These are phyloP conservation scores for Coemansia sp. DNA, from an alignment of 192 early-diverging fungal species.

Conservation along the genomic window DNA sequence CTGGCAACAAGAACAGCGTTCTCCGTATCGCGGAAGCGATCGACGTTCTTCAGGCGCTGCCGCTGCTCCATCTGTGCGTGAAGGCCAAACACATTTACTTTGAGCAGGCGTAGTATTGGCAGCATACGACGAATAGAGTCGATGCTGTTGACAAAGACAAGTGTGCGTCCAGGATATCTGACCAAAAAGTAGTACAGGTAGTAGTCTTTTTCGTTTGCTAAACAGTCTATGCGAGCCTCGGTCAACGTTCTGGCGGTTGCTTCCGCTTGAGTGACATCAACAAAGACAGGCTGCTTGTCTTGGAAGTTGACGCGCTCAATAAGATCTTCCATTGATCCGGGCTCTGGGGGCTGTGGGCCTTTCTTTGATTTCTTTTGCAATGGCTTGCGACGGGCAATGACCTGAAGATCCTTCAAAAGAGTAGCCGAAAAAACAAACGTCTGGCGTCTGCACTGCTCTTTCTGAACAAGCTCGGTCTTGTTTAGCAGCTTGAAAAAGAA, in stretches of 20 bases:
- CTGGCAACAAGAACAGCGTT: conserved; percentile 87
- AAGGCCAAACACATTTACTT: conserved; percentile 73
- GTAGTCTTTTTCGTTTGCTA: conserved; percentile 78
- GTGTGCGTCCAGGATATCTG: conserved; percentile 83
- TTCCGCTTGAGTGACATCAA: conserved; percentile 70
- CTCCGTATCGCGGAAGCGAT: conserved; percentile 73
- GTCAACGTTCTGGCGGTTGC: conserved; percentile 69
- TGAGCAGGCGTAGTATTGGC: conserved; percentile 76
- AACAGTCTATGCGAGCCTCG: conserved; percentile 87
- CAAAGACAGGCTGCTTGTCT: conserved; percentile 68
- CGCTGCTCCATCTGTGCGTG: conserved; percentile 98
- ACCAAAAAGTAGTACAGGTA: conserved; percentile 87
- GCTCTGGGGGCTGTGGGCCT: conserved; percentile 20
- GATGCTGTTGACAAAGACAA: conserved; percentile 97
- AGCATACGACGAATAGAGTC: conserved; percentile 86
- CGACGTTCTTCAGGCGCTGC: conserved; percentile 90
- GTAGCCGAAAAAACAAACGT: conserved; percentile 96
- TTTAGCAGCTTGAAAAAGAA: conserved; percentile 59
- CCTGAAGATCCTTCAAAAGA: conserved; percentile 57
- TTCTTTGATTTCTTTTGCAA: conserved; percentile 29
- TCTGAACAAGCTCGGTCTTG: conserved; percentile 19
- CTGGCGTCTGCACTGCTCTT: conserved; percentile 57
- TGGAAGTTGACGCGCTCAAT: conserved; percentile 73
- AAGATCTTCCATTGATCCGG: conserved; percentile 68
- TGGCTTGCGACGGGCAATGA: conserved; percentile 21